A percentile compares a stretch with the other conserved stretches of the same genome.
These are phyloP conservation scores for Allium sativum DNA, from an alignment of 106 monocot species.

Conservation along the genomic window DNA sequence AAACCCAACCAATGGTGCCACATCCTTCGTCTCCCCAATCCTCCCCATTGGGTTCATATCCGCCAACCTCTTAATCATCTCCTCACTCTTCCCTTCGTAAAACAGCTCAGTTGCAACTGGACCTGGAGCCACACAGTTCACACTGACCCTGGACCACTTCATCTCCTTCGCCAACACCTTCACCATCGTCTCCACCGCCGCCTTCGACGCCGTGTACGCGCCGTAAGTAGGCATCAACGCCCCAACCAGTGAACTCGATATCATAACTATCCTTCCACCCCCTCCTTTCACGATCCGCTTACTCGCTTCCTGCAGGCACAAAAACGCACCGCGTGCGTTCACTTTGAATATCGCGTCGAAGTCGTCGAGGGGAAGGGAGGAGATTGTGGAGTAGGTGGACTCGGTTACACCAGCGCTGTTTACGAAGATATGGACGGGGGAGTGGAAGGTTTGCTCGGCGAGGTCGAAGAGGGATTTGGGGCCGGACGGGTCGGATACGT, in stretches of 20 bases:
- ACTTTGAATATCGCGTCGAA: conserved; percentile 35
- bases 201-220: conserved; percentile 55
- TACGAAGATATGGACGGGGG: conserved; percentile 30
- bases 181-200: conserved; percentile 58
- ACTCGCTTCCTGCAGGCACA: conserved; percentile 41
- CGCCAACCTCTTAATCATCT: conserved; percentile 11
- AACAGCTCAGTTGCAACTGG: conserved; percentile 43
- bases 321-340: conserved; percentile 42
- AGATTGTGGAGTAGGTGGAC: conserved; percentile 14
- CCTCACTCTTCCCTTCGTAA: conserved; percentile 40
- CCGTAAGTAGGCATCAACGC: conserved; percentile 17
- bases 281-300: conserved; percentile 31
- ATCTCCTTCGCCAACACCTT: conserved; percentile 50
- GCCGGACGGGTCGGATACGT: conserved; percentile 27
- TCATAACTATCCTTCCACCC: conserved; percentile 36
- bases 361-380: conserved; percentile 16
- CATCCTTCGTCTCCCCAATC: conserved; percentile 37
- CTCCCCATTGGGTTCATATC: conserved; percentile 21
- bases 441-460: conserved; percentile 32
- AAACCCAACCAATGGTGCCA: conserved; percentile 65
- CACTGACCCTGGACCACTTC: conserved; percentile 31
- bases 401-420: conserved; percentile 40
- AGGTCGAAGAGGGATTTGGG: conserved; percentile 45
- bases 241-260: conserved; percentile 29
- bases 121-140: conserved; percentile 63